Base-by-base conservation (phyloP, 495 filamentous ascomycete species). In the Alectoria sarmentosa region DNA sequence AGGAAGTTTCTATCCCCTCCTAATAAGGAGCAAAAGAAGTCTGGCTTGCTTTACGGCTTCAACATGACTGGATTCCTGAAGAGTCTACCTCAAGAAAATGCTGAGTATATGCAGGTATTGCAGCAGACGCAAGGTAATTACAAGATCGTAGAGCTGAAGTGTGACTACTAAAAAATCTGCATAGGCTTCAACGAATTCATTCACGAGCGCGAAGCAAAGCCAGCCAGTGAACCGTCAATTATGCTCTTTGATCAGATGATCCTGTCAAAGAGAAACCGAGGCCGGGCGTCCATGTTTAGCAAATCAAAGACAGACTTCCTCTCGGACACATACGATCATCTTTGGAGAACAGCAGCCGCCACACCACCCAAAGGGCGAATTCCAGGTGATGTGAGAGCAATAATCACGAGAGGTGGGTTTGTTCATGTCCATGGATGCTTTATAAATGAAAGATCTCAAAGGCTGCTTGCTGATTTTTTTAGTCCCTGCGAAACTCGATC, bases 161-260 rank as follows among this genome's bases (percentile, higher is more conserved):
- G 10, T 17, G 49, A 19, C 61, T 69, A 46, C 67, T 72, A 58
- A 58, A n/a, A 71, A 58, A 42, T n/a, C 41, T 44, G 28, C 23
- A 26, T 58, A 93, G 92, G 82, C 21, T 97, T 98, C 75, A 96
- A 96, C 72, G 91, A 97, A 75, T 98, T 98, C 72, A 93, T 97
- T 70, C 90, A 95, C 72, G 90, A 96, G 58, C 86, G 94, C 39
- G 94, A 98, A 73, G 80, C 80, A 21, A 82, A 81, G 41, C 73
- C 82, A 15, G 74, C 83, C 9, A 83, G 81, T 55, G 83, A 87
- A 64, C 88, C 91, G 5, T 69, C 81, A 13, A 90, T 98, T 72
- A 85, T 90, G 61, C 81, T 98, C 30, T 98, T 98, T 73, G 94
- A 98, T 75, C 89, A 96, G 73, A 90, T 98, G 68, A 94, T 98